Evolutionary conservation across 139 green algal genomes (phyloP).

Genomic region (Chlorella sp.): DNA sequence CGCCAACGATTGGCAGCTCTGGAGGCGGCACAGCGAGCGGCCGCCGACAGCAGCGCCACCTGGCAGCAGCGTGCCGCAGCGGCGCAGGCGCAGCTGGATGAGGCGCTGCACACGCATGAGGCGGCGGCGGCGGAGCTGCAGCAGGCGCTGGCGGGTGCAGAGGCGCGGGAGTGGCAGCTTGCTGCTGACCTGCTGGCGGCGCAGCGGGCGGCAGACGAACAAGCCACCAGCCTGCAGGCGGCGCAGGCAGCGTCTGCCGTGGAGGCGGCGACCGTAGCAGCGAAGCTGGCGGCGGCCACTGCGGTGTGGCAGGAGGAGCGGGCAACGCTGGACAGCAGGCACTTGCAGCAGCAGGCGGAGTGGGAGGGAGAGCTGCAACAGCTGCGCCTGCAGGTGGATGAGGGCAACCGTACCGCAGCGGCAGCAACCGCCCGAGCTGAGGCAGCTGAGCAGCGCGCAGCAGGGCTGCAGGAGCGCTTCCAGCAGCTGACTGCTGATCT

Average conservation of each 20-base stretch:
- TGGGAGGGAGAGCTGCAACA: neutral
- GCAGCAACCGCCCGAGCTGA: neutral
- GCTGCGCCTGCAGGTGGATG: neutral
- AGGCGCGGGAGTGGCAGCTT: neutral
- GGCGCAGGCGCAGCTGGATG: neutral
- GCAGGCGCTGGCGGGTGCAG: neutral
- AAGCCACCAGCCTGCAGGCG: neutral
- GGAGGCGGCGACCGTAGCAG: neutral
- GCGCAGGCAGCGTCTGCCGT: neutral
- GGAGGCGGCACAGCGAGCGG: neutral
- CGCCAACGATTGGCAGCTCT: neutral
- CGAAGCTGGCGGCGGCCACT: neutral
- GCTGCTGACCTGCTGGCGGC: neutral
- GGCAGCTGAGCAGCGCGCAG: neutral
- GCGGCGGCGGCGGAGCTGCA: neutral
- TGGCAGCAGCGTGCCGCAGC: neutral
- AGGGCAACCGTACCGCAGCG: neutral
- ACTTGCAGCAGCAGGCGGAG: neutral
- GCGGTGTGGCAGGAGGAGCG: neutral
- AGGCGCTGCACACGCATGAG: neutral
- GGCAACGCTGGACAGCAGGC: neutral
- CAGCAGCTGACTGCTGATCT: neutral
- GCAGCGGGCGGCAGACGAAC: neutral
- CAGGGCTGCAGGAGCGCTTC: neutral
- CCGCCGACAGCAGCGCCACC: neutral